A percentile compares a stretch with the other conserved stretches of the same genome.
These are phyloP conservation scores for Parasitella parasitica DNA, from an alignment of 371 early-diverging fungal species.

Conservation along the genomic window DNA sequence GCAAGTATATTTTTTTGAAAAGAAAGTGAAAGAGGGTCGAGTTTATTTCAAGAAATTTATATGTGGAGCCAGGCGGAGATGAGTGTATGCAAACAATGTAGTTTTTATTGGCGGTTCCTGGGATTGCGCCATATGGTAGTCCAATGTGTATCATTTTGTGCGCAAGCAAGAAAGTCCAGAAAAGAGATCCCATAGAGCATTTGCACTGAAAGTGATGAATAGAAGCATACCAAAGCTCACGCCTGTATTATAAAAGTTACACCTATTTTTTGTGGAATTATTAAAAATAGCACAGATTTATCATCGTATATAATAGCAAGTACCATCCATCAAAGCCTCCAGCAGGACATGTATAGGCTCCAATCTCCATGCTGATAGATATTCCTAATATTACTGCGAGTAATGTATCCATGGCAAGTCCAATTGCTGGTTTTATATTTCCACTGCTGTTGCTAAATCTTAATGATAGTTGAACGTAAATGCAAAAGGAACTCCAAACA, in stretches of 20 bases:
- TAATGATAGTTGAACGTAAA: slow-evolving; percentile 28
- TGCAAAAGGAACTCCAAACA: slow-evolving; percentile 25
- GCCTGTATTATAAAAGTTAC: slow-evolving; percentile 33
- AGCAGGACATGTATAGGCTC: slow-evolving; percentile 26
- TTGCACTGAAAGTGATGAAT: slow-evolving; percentile 17
- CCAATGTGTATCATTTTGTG: slow-evolving; percentile 18
- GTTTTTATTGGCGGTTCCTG: slow-evolving; percentile 24
- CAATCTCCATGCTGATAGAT: slow-evolving; percentile 22
- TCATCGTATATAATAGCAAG: neutral
- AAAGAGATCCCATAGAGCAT: slow-evolving; percentile 9
- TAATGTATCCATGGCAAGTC: slow-evolving; percentile 16
- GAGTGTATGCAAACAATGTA: neutral
- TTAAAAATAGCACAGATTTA: neutral
- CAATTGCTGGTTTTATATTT: slow-evolving; percentile 25
- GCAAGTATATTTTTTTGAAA: neutral
- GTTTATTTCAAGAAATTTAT: neutral
- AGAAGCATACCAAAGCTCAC: slow-evolving; percentile 20
- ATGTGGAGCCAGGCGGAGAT: slow-evolving; percentile 6
- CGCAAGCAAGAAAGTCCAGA: slow-evolving; percentile 4
- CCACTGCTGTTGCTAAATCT: slow-evolving; percentile 16
- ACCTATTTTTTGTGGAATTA: slow-evolving; percentile 18
- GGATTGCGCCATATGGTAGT: slow-evolving; percentile 22
- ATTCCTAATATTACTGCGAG: slow-evolving; percentile 29
- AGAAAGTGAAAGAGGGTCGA: neutral
- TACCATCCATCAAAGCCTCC: slow-evolving; percentile 32